Evolutionary conservation across 2,329 filamentous ascomycete species (phyloP), one percentile per base, ranked within the genome.

Genomic region (Parastagonospora nodorum): DNA sequence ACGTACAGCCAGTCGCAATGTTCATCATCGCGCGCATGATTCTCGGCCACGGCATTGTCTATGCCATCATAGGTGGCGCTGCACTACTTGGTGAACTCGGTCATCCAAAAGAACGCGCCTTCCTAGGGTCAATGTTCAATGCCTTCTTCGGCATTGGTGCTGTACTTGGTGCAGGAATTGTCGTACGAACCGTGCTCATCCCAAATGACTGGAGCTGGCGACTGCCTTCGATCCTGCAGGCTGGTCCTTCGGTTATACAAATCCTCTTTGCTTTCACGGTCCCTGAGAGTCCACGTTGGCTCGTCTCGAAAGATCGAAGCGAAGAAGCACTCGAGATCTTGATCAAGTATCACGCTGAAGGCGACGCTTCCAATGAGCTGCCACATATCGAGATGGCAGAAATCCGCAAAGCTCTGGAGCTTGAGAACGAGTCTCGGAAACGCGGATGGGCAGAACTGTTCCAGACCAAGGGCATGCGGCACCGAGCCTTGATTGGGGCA

Each of bases 341-440:
- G 4, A 80, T 84, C 51, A 83, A 85, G 61, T 84, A 86, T 59
- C 87, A 89, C 60, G 85, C 81, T 8, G 83, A 84, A 31, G 85
- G 85, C 74, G 86, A 69, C 68, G 69, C 56, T 71, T 81, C 69
- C 1, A 29, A 54, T 55, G 72, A 82, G 10, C 82, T 84, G 0
- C 86, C 88, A 3, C 83, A 87, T 57, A 84, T 86, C 61, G 84
- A 89, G 67, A 85, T 82, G 66, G 82, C 80, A 37, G 85, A 89
- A 72, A 89, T 89, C 69, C 82, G 80, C 55, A 80, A 85, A 61
- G 86, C 84, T 4, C 81, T 88, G 42, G 73, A 77, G 37, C 74
- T 85, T 49, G 86, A 88, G 64, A 80, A 80, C 53, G 72, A 79
- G 15, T 75, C 75, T 24, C 74, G 77, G 35, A 75, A 67, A 30